These are phyloP conservation scores for Tuber calosporum DNA, from an alignment of 495 filamentous ascomycete species.

Conservation along the genomic window DNA sequence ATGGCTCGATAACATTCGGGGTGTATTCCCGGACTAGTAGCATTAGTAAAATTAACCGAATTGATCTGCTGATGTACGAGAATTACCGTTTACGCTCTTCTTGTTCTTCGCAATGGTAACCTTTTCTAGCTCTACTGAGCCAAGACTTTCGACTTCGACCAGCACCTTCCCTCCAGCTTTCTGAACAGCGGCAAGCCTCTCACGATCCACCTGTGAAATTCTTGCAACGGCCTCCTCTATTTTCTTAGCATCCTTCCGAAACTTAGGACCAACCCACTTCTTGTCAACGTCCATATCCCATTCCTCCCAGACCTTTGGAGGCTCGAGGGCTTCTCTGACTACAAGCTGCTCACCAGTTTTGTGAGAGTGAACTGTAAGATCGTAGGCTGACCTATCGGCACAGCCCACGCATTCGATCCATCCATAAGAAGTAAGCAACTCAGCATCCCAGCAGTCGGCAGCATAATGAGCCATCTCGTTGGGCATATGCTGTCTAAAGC, in stretches of 20 bases:
- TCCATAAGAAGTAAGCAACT: conserved; percentile 58
- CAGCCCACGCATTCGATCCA: conserved; percentile 68
- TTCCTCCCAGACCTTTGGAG: conserved; percentile 54
- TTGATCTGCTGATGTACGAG: background rate
- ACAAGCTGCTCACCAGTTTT: conserved; percentile 54
- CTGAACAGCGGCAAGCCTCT: conserved; percentile 50
- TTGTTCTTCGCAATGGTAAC: conserved; percentile 54
- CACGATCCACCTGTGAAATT: conserved; percentile 52
- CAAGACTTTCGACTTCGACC: conserved; percentile 52
- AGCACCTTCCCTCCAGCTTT: conserved; percentile 50
- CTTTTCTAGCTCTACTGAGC: conserved; percentile 53
- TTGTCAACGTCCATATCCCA: conserved; percentile 57
- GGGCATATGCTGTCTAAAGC: conserved; percentile 64
- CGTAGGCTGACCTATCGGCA: conserved; percentile 62
- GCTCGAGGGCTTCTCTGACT: conserved; percentile 53
- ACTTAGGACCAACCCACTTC: conserved; percentile 59
- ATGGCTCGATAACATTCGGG: conserved; percentile 65
- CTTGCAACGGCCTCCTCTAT: conserved; percentile 54
- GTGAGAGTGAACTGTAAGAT: conserved; percentile 58
- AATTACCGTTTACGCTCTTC: conserved; percentile 48
- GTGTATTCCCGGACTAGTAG: conserved; percentile 51
- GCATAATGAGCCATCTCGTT: conserved; percentile 72
- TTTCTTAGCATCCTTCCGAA: conserved; percentile 57
- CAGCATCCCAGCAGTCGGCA: conserved; percentile 64
- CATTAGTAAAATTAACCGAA: background rate